A percentile compares a stretch with the other conserved stretches of the same genome.
Conservation (phyloP, 306 rosid species). For the Prunus mira region DNA sequence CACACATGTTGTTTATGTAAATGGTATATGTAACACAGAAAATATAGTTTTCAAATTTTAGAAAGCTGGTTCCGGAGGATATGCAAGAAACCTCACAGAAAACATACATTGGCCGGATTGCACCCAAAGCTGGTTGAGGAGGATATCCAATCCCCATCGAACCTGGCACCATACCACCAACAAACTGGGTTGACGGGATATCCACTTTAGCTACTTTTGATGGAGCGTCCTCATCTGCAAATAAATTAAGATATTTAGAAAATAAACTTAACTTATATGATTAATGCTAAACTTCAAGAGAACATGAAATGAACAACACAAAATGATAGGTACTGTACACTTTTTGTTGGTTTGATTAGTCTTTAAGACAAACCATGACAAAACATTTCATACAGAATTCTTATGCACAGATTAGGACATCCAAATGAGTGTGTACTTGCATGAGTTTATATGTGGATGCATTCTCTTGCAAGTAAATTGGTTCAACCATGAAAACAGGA, state of each 20-base stretch:
- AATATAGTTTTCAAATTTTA: not conserved
- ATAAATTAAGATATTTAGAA: conserved; percentile 19
- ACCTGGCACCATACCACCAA: conserved; percentile 67
- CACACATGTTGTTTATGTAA: not conserved
- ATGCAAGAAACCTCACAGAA: conserved; percentile 3
- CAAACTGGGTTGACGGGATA: conserved; percentile 52
- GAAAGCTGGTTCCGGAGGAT: not conserved
- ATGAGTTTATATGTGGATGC: not conserved
- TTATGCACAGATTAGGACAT: not conserved
- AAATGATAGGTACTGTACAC: not conserved
- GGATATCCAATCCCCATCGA: conserved; percentile 70
- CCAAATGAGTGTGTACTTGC: not conserved
- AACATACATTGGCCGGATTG: conserved; percentile 74
- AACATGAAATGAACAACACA: not conserved
- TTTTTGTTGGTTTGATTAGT: not conserved
- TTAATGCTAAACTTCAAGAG: not conserved
- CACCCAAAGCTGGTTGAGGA: conserved; percentile 60
- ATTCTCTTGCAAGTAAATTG: not conserved
- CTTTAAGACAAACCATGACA: not conserved
- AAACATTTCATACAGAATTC: not conserved
- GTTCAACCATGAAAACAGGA: not conserved
- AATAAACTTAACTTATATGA: not conserved
- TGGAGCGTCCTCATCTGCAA: conserved; percentile 67
- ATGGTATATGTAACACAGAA: not conserved
- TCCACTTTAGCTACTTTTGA: conserved; percentile 82